Percentiles rank a stretch among this genome's conserved stretches.
Evolutionary conservation across 345 rosid genomes (phyloP).

Genomic region (Psidium friedrichsthalianum): DNA sequence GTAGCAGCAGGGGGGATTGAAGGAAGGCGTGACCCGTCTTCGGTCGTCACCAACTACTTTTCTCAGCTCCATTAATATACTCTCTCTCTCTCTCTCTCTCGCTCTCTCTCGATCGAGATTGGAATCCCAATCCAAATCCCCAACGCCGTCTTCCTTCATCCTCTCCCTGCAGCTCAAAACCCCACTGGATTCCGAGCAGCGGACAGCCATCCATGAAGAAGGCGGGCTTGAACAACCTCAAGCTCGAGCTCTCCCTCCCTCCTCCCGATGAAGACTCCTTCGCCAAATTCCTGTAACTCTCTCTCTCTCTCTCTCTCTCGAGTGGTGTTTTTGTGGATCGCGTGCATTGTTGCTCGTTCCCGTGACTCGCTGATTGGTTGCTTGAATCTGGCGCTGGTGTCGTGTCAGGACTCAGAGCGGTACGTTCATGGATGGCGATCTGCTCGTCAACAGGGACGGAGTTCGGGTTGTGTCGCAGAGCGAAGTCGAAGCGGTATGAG

Average conservation of each 20-base stretch:
- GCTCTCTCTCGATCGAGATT: neutral
- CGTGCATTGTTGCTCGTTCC: neutral
- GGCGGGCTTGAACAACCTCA: conserved; percentile 41
- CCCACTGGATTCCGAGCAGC: neutral
- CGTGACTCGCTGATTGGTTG: neutral
- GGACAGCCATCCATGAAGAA: conserved; percentile 37
- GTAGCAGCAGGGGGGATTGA: neutral
- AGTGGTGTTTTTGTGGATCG: neutral
- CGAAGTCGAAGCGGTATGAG: conserved; percentile 49
- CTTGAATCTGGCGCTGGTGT: neutral
- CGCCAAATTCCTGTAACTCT: conserved; percentile 56
- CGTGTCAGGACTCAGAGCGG: conserved; percentile 68
- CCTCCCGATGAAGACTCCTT: conserved; percentile 38
- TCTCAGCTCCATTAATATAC: neutral
- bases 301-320: neutral
- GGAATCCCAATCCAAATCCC: too few relatives aligned
- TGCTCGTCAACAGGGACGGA: conserved; percentile 83
- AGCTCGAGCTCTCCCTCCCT: conserved; percentile 51
- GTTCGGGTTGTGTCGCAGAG: conserved; percentile 61
- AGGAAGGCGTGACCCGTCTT: neutral
- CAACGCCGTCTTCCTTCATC: neutral
- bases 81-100: neutral
- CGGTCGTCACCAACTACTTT: neutral
- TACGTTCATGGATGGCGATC: conserved; percentile 88
- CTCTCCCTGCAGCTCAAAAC: neutral